Base-by-base conservation (phyloP, 2,329 filamentous ascomycete species). In the Xylariaceae sp. region DNA sequence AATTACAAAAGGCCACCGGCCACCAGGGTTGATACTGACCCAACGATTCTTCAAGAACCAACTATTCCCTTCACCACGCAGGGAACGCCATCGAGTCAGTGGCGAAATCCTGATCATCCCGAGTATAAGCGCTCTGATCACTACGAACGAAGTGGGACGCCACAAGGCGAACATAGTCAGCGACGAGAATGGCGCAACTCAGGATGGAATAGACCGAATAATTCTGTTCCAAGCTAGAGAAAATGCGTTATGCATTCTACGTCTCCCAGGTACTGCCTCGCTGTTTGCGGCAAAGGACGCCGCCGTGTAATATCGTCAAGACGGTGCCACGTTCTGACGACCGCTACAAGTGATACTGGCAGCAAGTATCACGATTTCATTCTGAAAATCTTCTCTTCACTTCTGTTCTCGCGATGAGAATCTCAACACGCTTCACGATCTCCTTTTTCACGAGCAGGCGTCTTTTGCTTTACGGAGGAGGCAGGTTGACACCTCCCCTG, bases 1-100 rank as follows among this genome's bases (percentile, higher is more conserved):
- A 77, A 87, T 44, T 39, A 53, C 72, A 71, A 78, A 65, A 78
- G 76, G 47, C 80, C 76, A 31, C 75, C 76, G 53, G 83, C 74
- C 65, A 74, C 79, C 48, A 73, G 88, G 51, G 90, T 96, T 47
- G 92, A 97, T 66, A 90, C 88, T n/a, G 93, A 97, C 66, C 89
- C 89, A 5, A 82, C 88, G 18, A 83, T 58, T 11, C 49, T 96
- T 33, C 81, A 84, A 61, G 82, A 86, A 14, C 75, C 80, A n/a
- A 68, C 74, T 12, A 60, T 70, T 44, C 72, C 75, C 9, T 72
- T 70, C 48, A 65, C 65, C 43, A 68, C 63, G 31, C 75, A 76
- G 49, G 78, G 74, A 34, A 80, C 76, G 1, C 77, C 82, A 6
- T 74, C 76, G 2, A 71, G 72, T 7, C 75, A 75, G 56, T 77